Percentiles rank a stretch among this genome's conserved stretches.
Conservation (phyloP, 805 yeast species). For the Cephaloascus fragrans region DNA sequence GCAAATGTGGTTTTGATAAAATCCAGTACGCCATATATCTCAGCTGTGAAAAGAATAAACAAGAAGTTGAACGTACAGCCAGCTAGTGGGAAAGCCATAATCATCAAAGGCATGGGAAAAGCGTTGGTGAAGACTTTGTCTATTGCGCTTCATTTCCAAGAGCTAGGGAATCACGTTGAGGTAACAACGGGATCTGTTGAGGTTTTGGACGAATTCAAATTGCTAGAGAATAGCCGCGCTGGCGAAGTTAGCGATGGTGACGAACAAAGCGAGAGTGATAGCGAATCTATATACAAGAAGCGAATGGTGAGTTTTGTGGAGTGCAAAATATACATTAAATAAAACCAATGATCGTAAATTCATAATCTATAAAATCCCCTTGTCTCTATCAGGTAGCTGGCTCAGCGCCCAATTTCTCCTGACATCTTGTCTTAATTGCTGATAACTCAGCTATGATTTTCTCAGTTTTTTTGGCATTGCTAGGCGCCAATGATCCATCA, state of each 20-base stretch:
- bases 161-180: slow-evolving; percentile 42
- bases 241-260: no score
- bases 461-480: slow-evolving; percentile 26
- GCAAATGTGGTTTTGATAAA: not conserved
- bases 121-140: slow-evolving; percentile 54
- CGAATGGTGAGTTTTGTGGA: slow-evolving; percentile 41
- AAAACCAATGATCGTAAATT: slow-evolving; percentile 3
- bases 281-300: slow-evolving; percentile 23
- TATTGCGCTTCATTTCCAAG: slow-evolving; percentile 50
- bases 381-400: no score
- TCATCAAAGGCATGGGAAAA: not conserved
- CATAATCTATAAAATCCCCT: no score
- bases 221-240: slow-evolving; percentile 2
- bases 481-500: slow-evolving; percentile 15
- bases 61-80: not conserved
- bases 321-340: slow-evolving; percentile 26
- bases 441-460: slow-evolving; percentile 43
- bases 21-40: not conserved
- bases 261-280: slow-evolving; percentile 17
- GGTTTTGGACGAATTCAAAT: slow-evolving; percentile 60
- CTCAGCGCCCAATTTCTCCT: slow-evolving; percentile 9
- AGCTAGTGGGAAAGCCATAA: not conserved
- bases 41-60: not conserved
- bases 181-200: slow-evolving; percentile 53
- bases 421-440: slow-evolving; percentile 31